Evolutionary conservation across 805 yeast genomes (phyloP).

Genomic region (Metschnikowia hibisci): DNA sequence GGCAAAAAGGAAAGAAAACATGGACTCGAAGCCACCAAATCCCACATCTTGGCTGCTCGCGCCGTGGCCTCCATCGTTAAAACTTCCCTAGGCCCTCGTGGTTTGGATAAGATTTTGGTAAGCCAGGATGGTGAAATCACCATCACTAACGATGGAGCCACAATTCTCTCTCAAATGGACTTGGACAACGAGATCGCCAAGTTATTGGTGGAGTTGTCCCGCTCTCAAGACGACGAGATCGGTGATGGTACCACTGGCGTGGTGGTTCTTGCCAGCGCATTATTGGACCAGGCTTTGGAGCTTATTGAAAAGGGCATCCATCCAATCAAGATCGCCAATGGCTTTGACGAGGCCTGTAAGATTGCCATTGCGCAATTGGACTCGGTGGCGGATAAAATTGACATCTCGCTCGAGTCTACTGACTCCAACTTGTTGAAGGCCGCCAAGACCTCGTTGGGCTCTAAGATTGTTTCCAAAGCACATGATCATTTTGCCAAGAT

Average conservation of each 20-base stretch:
- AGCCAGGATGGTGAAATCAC: conserved; percentile 97
- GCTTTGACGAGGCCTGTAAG: conserved; percentile 95
- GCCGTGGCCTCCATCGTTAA: conserved; percentile 89
- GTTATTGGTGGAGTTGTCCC: conserved; percentile 86
- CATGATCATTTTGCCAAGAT: conserved; percentile 92
- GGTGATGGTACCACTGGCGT: conserved; percentile 99
- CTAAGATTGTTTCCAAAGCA: conserved; percentile 90
- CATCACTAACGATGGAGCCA: conserved; percentile 97
- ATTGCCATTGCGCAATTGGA: conserved; percentile 80
- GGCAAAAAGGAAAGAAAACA: conserved; percentile 67
- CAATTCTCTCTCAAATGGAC: conserved; percentile 93
- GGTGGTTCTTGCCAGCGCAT: conserved; percentile 91
- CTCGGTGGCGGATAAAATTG: conserved; percentile 62
- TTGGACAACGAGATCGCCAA: conserved; percentile 95
- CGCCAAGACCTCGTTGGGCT: conserved; percentile 91
- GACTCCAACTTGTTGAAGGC: conserved; percentile 74
- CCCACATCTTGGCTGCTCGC: conserved; percentile 92
- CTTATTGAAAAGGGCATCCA: conserved; percentile 95
- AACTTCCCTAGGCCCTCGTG: conserved; percentile 95
- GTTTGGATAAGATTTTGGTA: conserved; percentile 92
- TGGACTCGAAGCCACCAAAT: conserved; percentile 50
- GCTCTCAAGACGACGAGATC: conserved; percentile 95
- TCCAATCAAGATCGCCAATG: conserved; percentile 94
- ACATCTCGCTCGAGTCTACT: conserved; percentile 43
- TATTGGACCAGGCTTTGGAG: conserved; percentile 90